Evolutionary conservation across 352 stramenopile species (phyloP).

Genomic region (Aphanomyces cochlioides): DNA sequence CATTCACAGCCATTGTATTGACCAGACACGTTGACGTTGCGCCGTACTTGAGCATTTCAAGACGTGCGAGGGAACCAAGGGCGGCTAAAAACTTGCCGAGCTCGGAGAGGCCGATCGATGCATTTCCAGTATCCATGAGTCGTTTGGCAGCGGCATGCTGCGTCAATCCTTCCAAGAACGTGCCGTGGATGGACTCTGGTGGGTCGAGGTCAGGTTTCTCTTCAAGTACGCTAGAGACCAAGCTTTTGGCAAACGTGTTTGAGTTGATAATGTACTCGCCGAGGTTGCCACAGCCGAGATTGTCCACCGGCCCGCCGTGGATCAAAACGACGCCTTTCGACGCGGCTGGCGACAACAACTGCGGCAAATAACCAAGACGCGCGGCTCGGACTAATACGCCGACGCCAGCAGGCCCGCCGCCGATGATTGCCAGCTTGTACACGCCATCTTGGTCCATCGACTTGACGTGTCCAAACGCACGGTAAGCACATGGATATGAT

Average conservation of each 20-base stretch:
- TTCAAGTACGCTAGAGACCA: slow-evolving; percentile 70
- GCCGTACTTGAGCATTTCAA: slow-evolving; percentile 45
- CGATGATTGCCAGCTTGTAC: slow-evolving; percentile 72
- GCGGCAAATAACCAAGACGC: slow-evolving; percentile 51
- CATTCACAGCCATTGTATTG: slow-evolving; percentile 46
- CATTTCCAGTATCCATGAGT: slow-evolving; percentile 51
- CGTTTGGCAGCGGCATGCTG: slow-evolving; percentile 51
- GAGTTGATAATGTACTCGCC: slow-evolving; percentile 81
- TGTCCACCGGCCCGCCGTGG: slow-evolving; percentile 50
- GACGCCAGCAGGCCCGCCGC: slow-evolving; percentile 64
- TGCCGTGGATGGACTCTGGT: slow-evolving; percentile 66
- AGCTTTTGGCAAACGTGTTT: slow-evolving; percentile 75
- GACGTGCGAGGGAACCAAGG: slow-evolving; percentile 44
- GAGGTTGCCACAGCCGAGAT: slow-evolving; percentile 64
- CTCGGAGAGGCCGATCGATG: slow-evolving; percentile 50
- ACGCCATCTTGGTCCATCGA: slow-evolving; percentile 39
- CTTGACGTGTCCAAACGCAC: slow-evolving; percentile 24
- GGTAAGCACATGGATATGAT: slow-evolving; percentile 1
- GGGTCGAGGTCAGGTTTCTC: slow-evolving; percentile 72
- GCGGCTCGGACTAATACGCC: slow-evolving; percentile 71
- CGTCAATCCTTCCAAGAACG: slow-evolving; percentile 58
- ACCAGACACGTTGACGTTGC: slow-evolving; percentile 48
- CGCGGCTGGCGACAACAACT: slow-evolving; percentile 48
- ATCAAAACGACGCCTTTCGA: slow-evolving; percentile 61
- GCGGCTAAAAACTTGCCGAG: slow-evolving; percentile 62